Base-by-base conservation (phyloP, 352 stramenopile genomes). In the Nothophytophthora sp. region DNA sequence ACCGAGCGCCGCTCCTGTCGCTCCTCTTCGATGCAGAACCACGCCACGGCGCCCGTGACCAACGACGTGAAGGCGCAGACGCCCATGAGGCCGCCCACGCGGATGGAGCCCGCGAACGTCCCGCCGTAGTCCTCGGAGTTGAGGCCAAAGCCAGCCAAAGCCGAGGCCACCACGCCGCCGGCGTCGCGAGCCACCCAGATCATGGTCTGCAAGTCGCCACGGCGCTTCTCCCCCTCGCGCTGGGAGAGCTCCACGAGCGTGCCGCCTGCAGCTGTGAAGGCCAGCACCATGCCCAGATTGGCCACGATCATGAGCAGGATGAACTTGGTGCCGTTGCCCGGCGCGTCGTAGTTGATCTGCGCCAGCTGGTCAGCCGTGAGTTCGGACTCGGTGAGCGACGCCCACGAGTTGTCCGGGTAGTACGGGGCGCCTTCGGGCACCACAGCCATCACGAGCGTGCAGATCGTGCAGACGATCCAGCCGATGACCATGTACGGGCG, bases 401-500 rank as follows among this genome's bases (percentile, higher is more conserved):
- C 64, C 24, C 72, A 62, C 13, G 48, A 43, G 7, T 63, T 63
- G 44, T 87, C 73, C 9, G 60, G 39, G 55, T 84, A 90, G 65
- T 90, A 88, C 36, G 79, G 76, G 2, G 67, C 53, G 22, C 60
- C 60, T 12, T 82, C 57, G 4, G 64, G 46, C 18, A 77, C 24
- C 5, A 60, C 51, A 0, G 73, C 69, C 56, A 84, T 61, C 8
- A 72, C 22, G 35, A 81, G 57, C 33, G 51, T 74, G 22, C 58
- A 71, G n/a, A 74, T 18, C 1, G 57, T 37, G 15, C 55, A 63
- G 9, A 86, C 38, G 11, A 55, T 8, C 74, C 78, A 88, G 15
- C 86, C 88, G 42, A 94, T 73, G 20, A 86, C 63, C 52, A 96
- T 90, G 63, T 94, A 95, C 18, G 79, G 82, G 38, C 87, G 88